Base-by-base conservation (phyloP, 2,329 filamentous ascomycete genomes). In the Blumeriella jaapii region DNA sequence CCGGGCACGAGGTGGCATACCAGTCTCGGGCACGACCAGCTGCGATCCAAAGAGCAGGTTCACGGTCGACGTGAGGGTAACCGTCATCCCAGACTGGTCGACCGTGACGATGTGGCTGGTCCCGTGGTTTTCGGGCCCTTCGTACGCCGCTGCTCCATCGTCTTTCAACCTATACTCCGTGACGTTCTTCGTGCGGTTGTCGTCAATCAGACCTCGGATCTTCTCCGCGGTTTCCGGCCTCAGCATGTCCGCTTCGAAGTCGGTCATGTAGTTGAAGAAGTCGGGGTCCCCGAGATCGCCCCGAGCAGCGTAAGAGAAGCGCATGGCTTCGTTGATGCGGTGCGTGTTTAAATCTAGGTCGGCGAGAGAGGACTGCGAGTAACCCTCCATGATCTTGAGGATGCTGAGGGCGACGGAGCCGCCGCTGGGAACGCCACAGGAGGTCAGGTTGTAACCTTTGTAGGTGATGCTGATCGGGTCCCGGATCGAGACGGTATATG, bases 1-100 rank as follows among this genome's bases (percentile, higher is more conserved):
- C n/a, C n/a, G n/a, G n/a, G n/a, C n/a, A n/a, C n/a, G 18, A 18
- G 25, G 16, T 6, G 25, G 38, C 38, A 62, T 39, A 94, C 87
- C 87, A 0, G 85, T 87, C 48, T 79, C 70, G 0, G 85, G 83
- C 1, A 89, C 80, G 59, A 93, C 74, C 44, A 93, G 58, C 13
- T 75, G 68, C 17, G 77, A 79, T 29, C 89, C 89, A 50, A 93
- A 96, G 3, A 91, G 67, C 4, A 91, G 66, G 58, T 95, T 95
- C 38, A 95, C 65, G 0, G 89, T 95, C 1, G 85, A 91, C 0
- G 87, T 95, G 9, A 86, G 67, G 1, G 82, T 80, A 22, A 93
- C 70, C 2, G 85, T 76, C 56, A 94, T 65, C 5, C 87, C 87
- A 0, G 69, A 67, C 6, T 59, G 58, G 56, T 95, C 89, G 0